These are phyloP conservation scores for Candida vaughaniae DNA, from an alignment of 805 yeast genomes.

Conservation along the genomic window DNA sequence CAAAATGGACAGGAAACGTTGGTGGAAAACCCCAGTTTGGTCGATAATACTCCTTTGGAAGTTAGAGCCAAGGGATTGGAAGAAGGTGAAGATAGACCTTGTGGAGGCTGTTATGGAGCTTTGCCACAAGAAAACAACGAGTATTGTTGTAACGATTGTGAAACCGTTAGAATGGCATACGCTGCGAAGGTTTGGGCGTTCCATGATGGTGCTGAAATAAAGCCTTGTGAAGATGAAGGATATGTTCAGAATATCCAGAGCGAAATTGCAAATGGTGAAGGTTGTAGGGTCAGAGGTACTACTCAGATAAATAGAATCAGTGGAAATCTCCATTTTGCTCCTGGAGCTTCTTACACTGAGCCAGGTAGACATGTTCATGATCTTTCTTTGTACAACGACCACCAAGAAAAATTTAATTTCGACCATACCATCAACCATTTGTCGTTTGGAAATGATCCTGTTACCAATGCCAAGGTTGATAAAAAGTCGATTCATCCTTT, in stretches of 20 bases:
- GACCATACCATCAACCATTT: constrained; percentile 77
- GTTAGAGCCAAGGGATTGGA: constrained; percentile 32
- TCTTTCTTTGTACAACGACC: constrained; percentile 63
- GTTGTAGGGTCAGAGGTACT: constrained; percentile 82
- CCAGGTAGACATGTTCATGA: constrained; percentile 79
- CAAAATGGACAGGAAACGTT: constrained; percentile 45
- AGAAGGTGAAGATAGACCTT: constrained; percentile 28
- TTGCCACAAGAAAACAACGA: constrained; percentile 53
- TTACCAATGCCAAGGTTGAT: constrained; percentile 19
- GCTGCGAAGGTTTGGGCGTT: constrained; percentile 81
- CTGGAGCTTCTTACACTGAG: constrained; percentile 73
- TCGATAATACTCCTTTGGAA: constrained; percentile 23
- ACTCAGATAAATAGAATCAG: constrained; percentile 80
- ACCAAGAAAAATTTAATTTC: constrained; percentile 61
- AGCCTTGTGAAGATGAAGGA: constrained; percentile 89
- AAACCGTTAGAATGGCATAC: constrained; percentile 76
- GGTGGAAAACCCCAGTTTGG: constrained; percentile 25
- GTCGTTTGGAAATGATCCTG: constrained; percentile 71
- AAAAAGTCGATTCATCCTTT: constrained; percentile 60
- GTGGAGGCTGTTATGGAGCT: constrained; percentile 94
- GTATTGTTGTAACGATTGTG: constrained; percentile 84
- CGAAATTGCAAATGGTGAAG: constrained; percentile 61
- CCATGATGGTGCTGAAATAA: constrained; percentile 81
- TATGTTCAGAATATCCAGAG: constrained; percentile 63
- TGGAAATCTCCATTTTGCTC: constrained; percentile 94